phyloP scores from a whole-genome alignment of 169 alveolate genomes.

The Toxoplasma gondii region DNA sequence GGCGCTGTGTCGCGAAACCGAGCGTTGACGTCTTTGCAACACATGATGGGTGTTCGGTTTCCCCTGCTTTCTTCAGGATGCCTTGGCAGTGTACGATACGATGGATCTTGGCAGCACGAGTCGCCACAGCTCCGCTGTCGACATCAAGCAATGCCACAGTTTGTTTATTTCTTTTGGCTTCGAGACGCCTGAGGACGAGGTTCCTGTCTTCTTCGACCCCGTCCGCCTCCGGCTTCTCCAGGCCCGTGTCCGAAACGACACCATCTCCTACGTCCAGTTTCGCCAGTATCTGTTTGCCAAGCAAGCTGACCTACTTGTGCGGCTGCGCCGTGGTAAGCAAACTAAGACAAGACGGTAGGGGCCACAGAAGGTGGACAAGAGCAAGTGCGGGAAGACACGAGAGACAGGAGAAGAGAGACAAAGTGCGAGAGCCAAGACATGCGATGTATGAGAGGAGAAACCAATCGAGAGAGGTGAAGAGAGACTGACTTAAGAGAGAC shows the following conservation, averaged over 20 bases:
- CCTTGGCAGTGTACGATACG: constrained; percentile 17
- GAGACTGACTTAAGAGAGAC: too few species aligned
- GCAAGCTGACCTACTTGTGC: constrained; percentile 18
- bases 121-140: background rate
- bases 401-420: too few species aligned
- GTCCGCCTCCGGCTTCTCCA: background rate
- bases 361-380: background rate
- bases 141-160: constrained; percentile 12
- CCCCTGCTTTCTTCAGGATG: too few species aligned
- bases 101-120: constrained; percentile 21
- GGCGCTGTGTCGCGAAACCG: too few species aligned
- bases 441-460: too few species aligned
- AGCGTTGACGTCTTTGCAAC: too few species aligned
- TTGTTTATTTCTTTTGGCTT: constrained; percentile 5
- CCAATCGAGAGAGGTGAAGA: too few species aligned
- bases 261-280: constrained; percentile 1
- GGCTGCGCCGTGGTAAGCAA: background rate
- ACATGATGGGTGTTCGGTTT: too few species aligned
- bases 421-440: too few species aligned
- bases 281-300: constrained; percentile 30
- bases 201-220: background rate
- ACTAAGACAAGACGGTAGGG: background rate
- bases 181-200: background rate
- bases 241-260: background rate
- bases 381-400: too few species aligned